Evolutionary conservation across 2,329 filamentous ascomycete genomes (phyloP), one percentile per base, ranked within the genome.

Genomic region (Botrytis fragariae): DNA sequence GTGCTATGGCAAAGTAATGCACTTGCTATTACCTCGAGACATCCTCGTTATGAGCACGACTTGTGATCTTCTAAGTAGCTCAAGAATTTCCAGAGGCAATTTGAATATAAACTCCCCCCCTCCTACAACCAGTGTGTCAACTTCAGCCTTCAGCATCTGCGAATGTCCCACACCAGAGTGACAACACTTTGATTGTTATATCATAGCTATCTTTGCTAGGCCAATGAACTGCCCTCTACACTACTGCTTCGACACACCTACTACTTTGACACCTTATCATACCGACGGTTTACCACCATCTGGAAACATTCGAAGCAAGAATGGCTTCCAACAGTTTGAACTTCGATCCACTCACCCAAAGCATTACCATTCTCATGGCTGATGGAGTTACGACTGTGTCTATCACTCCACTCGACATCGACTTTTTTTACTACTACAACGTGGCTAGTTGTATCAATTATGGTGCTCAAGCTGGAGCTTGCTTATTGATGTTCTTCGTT

Each of bases 391-490:
- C 80, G 1, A 76, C 81, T 1, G 79, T 87, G 74, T 76, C 79
- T 0, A 78, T 86, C 57, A 77, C 80, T 61, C 80, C 90, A 73
- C 64, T 75, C 14, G 79, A 81, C 4, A 74, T 91, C 57, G 81
- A 89, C 76, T 71, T 75, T 6, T 84, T 84, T 68, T 81, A 85
- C 71, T 80, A 83, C 73, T 87, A 87, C 79, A 84, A 84, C 74
- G 81, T 85, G 73, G 82, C 82, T 14, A 79, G 85, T 51, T 84
- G 82, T 78, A 87, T 91, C 84, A 87, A 87, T 79, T 90, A 87
- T 78, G 87, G 85, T 48, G 80, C 84, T 45, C 90, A 92, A 79
- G 82, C 91, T 67, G 91, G 91, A 61, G 87, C 89, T 39, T 87
- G 87, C 5, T 73, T 87, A 35, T 80, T 89, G 61, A 84, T 92